Percentiles rank a stretch among this genome's conserved stretches.
These are phyloP conservation scores for Tillandsia leiboldiana DNA, from an alignment of 176 grass and related monocot species.

Conservation along the genomic window DNA sequence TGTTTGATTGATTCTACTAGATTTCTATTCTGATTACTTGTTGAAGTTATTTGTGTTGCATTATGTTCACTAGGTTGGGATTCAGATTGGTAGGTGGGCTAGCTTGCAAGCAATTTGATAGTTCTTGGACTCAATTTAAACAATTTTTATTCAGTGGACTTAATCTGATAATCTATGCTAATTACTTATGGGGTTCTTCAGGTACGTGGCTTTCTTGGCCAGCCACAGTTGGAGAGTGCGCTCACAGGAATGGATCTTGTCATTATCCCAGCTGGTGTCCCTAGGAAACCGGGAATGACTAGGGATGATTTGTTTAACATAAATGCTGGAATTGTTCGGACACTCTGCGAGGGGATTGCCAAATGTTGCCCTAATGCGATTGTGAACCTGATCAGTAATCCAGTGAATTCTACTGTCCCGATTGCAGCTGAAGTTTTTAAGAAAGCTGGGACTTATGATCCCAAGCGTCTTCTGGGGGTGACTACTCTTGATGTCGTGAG, in stretches of 20 bases:
- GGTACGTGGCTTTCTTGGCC: constrained; percentile 82
- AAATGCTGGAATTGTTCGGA: constrained; percentile 87
- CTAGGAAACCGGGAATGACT: constrained; percentile 98
- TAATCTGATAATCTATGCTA: too few species aligned
- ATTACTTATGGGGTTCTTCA: constrained; percentile 13
- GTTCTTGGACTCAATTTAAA: too few species aligned
- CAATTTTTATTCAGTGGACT: too few species aligned
- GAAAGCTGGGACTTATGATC: constrained; percentile 74
- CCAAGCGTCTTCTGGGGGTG: constrained; percentile 87
- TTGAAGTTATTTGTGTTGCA: too few species aligned
- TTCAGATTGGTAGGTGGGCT: too few species aligned
- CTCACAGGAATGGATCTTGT: constrained; percentile 93
- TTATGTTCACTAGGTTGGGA: too few species aligned
- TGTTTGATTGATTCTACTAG: too few species aligned
- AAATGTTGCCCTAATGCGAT: constrained; percentile 69
- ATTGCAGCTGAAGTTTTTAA: constrained; percentile 99
- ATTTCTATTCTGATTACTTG: too few species aligned
- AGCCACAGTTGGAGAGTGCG: constrained; percentile 67
- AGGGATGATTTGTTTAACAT: constrained; percentile 98
- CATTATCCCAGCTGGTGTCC: constrained; percentile 87
- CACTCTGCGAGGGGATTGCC: constrained; percentile 66
- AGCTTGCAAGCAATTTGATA: too few species aligned
- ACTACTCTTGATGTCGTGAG: constrained; percentile 96
- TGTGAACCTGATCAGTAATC: constrained; percentile 95
- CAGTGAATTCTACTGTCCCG: constrained; percentile 90